phyloP scores from a whole-genome alignment of 352 stramenopile species.

The Blastocystis sp. region DNA sequence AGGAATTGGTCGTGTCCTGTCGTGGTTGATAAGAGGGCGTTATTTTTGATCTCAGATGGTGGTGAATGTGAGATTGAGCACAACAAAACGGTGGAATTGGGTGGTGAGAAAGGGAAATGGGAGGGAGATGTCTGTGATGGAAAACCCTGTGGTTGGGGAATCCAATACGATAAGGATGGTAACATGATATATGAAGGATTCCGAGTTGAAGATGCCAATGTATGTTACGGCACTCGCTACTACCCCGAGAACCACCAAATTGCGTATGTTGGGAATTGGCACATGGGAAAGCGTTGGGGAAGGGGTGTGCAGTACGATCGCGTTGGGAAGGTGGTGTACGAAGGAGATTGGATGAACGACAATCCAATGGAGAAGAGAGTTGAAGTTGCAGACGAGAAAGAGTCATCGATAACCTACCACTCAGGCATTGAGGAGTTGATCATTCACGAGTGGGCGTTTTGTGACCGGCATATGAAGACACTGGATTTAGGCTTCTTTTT shows the following conservation, averaged over 20 bases:
- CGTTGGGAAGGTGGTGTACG: not conserved
- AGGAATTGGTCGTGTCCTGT: not conserved
- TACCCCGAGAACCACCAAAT: not conserved
- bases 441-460: not conserved
- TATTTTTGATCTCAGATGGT: not conserved
- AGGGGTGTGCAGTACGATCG: constrained; percentile 13
- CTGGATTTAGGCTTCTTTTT: not conserved
- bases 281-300: constrained; percentile 14
- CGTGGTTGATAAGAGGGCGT: not conserved
- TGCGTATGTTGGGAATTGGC: not conserved
- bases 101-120: not conserved
- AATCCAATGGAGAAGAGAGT: not conserved
- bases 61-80: not conserved
- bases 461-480: not conserved
- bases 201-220: not conserved
- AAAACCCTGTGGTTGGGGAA: constrained; percentile 40
- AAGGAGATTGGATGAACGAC: constrained; percentile 23
- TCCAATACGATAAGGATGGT: not conserved
- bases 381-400: not conserved
- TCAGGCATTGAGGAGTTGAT: not conserved
- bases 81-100: not conserved
- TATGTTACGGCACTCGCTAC: constrained; percentile 29
- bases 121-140: constrained; percentile 2
- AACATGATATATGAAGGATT: constrained; percentile 27
- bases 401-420: not conserved